Evolutionary conservation across 2,329 filamentous ascomycete genomes (phyloP).

Genomic region (Phoma sp.): DNA sequence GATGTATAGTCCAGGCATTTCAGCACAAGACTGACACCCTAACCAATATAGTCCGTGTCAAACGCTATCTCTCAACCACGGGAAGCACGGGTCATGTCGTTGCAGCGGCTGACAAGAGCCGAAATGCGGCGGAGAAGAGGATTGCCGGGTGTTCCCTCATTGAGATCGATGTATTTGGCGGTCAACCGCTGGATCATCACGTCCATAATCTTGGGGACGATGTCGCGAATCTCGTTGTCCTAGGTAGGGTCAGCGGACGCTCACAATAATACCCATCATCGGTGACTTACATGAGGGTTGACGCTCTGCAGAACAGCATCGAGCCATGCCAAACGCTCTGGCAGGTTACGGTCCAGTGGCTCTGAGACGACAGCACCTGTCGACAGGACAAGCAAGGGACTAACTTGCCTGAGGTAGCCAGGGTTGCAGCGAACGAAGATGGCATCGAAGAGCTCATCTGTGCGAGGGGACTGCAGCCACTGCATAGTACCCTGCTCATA

Average conservation of each 20-base stretch:
- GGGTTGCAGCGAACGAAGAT: constrained; percentile 67
- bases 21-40: constrained; percentile 32
- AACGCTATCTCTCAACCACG: constrained; percentile 18
- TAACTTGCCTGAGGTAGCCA: constrained; percentile 62
- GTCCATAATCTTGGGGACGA: constrained; percentile 67
- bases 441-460: constrained; percentile 67
- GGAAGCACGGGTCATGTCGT: constrained; percentile 41
- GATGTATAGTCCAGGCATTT: constrained; percentile 30
- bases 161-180: constrained; percentile 63
- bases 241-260: constrained; percentile 34
- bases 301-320: constrained; percentile 62
- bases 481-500: constrained; percentile 58
- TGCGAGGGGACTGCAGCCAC: constrained; percentile 69
- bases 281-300: constrained; percentile 59
- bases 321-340: constrained; percentile 66
- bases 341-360: constrained; percentile 60
- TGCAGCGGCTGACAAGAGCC: constrained; percentile 49
- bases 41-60: constrained; percentile 19
- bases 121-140: constrained; percentile 61
- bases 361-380: constrained; percentile 69
- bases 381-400: constrained; percentile 66
- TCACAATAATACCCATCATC: not conserved
- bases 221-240: constrained; percentile 63
- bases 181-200: constrained; percentile 65
- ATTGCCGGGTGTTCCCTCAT: constrained; percentile 60